Base-by-base conservation (phyloP, 208 protist genomes). In the Trypanosoma avium region DNA sequence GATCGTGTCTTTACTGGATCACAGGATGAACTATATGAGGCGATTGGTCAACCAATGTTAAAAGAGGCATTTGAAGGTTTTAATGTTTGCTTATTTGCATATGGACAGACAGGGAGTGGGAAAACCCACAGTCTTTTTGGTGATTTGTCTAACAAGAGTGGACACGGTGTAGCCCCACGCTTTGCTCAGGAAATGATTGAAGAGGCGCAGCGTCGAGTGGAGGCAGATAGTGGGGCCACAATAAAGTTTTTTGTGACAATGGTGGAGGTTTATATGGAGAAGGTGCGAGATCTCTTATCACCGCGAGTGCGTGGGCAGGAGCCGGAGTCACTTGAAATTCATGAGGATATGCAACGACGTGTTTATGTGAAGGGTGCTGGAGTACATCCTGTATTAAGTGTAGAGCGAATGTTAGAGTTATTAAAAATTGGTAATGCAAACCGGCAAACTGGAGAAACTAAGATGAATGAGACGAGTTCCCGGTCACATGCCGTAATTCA, bases 401-500 rank as follows among this genome's bases (percentile, higher is more conserved):
- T 73, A 36, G 77, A 93, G 30, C 70, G 82, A 13, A 81, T 94
- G 73, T 33, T 86, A 15, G 71, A 85, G 45, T 46, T 85, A n/a
- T 58, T 94, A 5, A 73, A 75, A 36, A 46, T 64, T 38, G 88
- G 85, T 15, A 85, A 91, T 27, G 52, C 61, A 2, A 77, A 77
- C 58, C 66, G 85, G 4, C 81, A 77, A 26, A 79, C 77, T 29
- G 80, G 67, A 4, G 80, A 81, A 55, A 92, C 82, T 32, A 61
- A 61, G 42, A 90, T 92, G 86, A 92, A 92, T 58, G 73, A 84
- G 22, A 67, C 59, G 5, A 89, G 92, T 74, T 97, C 87, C 24
- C 87, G 97, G 24, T 98, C 97, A 27, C 97, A 99, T 73, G 97
- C 97, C n/a, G 98, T 99, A 56, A 86, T 99, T 63, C 72, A 93